Evolutionary conservation across 2,329 filamentous ascomycete species (phyloP), one percentile per base, ranked within the genome.

Genomic region (Aspergillus fischeri): DNA sequence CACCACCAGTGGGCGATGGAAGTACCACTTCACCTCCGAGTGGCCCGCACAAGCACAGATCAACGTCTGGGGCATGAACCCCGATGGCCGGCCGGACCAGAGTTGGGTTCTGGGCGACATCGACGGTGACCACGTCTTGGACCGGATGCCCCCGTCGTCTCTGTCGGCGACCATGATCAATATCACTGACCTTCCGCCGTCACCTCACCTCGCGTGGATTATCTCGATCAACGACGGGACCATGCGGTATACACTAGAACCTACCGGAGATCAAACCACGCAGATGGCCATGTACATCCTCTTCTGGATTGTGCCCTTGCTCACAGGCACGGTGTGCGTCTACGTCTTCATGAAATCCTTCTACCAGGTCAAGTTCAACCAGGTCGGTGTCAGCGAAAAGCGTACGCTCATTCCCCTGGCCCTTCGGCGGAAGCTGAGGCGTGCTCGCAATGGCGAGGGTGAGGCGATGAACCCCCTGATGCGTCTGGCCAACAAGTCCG

Each of bases 41-140:
- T 88, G 85, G 83, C 86, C 86, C 4, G 79, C 81, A 2, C 71
- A 79, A 45, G 80, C 83, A 55, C 84, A 87, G 64, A 70, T 87
- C 55, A 88, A 87, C 62, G 77, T 86, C 8, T 88, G 86, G 85
- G 85, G 85, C 52, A 83, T 87, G 65, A 85, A 87, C 63, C 79
- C 80, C 0, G 80, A 86, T 67, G 83, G 84, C 25, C 73, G 81
- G 62, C 84, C 85, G 0, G 85, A 88, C 68, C 77, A 83, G 58
- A 80, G 80, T 3, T 78, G 76, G 53, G 79, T 85, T 2, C 81
- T 80, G 58, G 86, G 86, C n/a, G 85, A 88, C 66, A 78, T 85
- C 6, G 82, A 87, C 65, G 76, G 76, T 25, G 84, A 87, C 65
- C 77, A 75, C 1, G 75, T 87, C 3, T 73, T 87, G 11, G 86